Base-by-base conservation (phyloP, 2,329 filamentous ascomycete species). In the Paracoccidioides lutzii region DNA sequence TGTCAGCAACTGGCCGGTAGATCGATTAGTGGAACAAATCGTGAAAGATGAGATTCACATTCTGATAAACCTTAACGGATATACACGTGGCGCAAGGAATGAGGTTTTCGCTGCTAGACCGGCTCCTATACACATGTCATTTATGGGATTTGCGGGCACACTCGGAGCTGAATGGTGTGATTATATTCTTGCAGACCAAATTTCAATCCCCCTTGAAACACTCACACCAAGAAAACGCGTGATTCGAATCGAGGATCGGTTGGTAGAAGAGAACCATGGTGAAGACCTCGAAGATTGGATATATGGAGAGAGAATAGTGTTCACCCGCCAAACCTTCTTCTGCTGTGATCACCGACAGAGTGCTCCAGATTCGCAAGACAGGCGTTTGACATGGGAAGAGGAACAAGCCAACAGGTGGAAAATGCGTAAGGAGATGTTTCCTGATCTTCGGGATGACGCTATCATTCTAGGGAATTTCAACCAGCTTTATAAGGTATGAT, bases 391-490 rank as follows among this genome's bases (percentile, higher is more conserved):
- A 3, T 98, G 93, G 93, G 81, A 86, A 56, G 83, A 89, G 55
- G 91, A 97, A 71, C 87, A 91, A 68, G 73, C 74, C 28, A 80
- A 85, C 57, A 80, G 93, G 59, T 97, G 93, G 91, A 78, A 81
- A 61, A 95, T 97, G 90, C 85, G 93, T 35, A 94, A 90, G 66
- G 84, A 94, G 63, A 73, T 98, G 42, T 98, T 98, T 65, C 93
- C 93, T 0, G 77, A 80, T 15, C 75, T 98, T 10, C 76, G 82
- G 2, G 87, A 97, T 64, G 85, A 95, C 67, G 81, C 83, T 22
- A 83, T 98, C 64, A 96, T 98, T 63, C 79, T 98, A 57, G 93
- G 89, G 5, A 98, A 98, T 71, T 98, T 98, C 73, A 98, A 98
- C 67, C 93, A 98, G 70, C 77, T 98, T 37, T 98, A 98, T 75